phyloP scores from a whole-genome alignment of 2,329 filamentous ascomycete species.

The Ascochyta viciae-villosae region DNA sequence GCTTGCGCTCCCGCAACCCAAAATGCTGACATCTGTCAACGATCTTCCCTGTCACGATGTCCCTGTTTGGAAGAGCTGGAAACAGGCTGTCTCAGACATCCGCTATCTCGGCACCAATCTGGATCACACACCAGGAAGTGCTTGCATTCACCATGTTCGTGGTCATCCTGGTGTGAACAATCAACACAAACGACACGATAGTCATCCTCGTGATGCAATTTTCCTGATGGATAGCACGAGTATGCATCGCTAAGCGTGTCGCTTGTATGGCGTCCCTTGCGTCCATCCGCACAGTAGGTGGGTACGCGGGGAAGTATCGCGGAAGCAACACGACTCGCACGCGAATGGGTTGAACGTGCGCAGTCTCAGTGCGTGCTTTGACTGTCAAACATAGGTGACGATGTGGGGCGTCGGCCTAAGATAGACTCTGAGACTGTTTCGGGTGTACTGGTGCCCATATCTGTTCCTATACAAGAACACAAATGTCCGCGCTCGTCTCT shows the following conservation, averaged over 20 bases:
- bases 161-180: background rate
- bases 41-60: constrained; percentile 7
- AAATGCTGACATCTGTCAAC: constrained; percentile 2
- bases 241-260: background rate
- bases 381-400: constrained; percentile 14
- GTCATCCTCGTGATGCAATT: background rate
- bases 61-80: constrained; percentile 13
- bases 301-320: constrained; percentile 3
- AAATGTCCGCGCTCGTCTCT: constrained; percentile 10
- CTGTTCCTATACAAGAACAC: constrained; percentile 14
- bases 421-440: constrained; percentile 18
- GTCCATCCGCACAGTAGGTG: background rate
- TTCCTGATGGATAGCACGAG: background rate
- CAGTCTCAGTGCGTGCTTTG: constrained; percentile 14
- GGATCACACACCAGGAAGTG: constrained; percentile 9
- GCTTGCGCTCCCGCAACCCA: background rate
- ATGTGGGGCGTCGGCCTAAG: constrained; percentile 14
- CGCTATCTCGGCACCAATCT: constrained; percentile 16
- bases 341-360: constrained; percentile 7
- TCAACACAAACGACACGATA: background rate
- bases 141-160: background rate
- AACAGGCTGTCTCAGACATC: constrained; percentile 18
- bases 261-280: constrained; percentile 1
- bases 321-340: constrained; percentile 10
- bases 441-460: constrained; percentile 2